Percentiles rank a stretch among this genome's conserved stretches.
phyloP scores from a whole-genome alignment of 345 rosid genomes.

The Lepidium didymum region DNA sequence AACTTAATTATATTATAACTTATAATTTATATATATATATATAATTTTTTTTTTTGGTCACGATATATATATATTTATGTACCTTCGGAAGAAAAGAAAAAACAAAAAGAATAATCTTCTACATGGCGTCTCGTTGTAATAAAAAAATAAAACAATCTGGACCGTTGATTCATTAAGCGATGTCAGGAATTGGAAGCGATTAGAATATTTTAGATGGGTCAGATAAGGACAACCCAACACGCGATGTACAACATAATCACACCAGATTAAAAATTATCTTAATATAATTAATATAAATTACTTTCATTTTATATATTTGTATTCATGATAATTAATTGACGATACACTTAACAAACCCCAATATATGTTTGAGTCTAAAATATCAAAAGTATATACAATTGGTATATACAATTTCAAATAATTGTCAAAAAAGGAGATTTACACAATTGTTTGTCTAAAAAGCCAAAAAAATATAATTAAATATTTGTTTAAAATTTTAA shows the following conservation, averaged over 20 bases:
- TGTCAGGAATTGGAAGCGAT: neutral
- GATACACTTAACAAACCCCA: neutral
- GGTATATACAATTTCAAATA: neutral
- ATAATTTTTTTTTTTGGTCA: too few species aligned
- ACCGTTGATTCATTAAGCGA: slow-evolving; percentile 6
- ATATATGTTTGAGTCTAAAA: neutral
- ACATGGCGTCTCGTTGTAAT: neutral
- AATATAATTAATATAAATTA: neutral
- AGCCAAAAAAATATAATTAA: neutral
- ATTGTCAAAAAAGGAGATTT: too few species aligned
- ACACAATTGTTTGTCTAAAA: neutral
- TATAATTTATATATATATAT: neutral
- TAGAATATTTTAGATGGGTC: slow-evolving; percentile 1
- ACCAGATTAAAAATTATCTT: neutral
- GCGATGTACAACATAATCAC: slow-evolving; percentile 9
- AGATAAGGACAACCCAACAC: slow-evolving; percentile 23
- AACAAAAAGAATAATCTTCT: neutral
- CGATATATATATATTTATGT: neutral
- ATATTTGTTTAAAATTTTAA: neutral
- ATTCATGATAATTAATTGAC: too few species aligned
- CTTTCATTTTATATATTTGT: neutral
- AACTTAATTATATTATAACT: neutral
- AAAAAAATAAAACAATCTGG: neutral
- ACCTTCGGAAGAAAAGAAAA: neutral
- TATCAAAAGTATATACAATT: too few species aligned